Percentiles rank a stretch among this genome's conserved stretches.
phyloP scores from a whole-genome alignment of 768 basidiomycete genomes.

The Mycena rosella region DNA sequence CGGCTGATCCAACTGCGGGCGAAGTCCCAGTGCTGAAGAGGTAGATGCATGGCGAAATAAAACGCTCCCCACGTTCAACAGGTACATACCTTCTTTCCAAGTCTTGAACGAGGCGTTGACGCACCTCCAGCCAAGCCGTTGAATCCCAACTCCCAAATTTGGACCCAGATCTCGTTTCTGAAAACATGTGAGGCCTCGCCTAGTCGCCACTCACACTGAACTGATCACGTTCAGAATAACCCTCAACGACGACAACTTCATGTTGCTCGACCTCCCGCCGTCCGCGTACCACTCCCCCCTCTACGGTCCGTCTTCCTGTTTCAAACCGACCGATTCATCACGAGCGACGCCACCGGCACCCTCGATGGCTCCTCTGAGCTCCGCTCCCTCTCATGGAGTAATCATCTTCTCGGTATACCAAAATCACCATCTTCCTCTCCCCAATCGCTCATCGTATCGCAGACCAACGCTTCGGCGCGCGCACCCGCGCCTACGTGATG shows the following conservation, averaged over 20 bases:
- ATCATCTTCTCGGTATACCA: conserved; percentile 52
- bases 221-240: conserved; percentile 33
- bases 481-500: conserved; percentile 52
- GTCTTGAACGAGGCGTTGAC: neutral
- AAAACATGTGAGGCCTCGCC: conserved; percentile 37
- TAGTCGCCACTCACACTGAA: too few species aligned
- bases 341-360: conserved; percentile 35
- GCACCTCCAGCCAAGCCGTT: conserved; percentile 45
- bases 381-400: conserved; percentile 50
- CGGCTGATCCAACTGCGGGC: conserved; percentile 18
- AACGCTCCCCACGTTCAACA: conserved; percentile 46
- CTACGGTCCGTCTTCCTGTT: conserved; percentile 54
- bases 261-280: conserved; percentile 44
- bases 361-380: conserved; percentile 47
- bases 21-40: neutral
- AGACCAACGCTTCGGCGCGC: conserved; percentile 51
- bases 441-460: conserved; percentile 1
- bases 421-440: too few species aligned
- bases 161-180: conserved; percentile 43
- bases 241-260: conserved; percentile 58
- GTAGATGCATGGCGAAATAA: conserved; percentile 27
- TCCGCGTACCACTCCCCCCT: conserved; percentile 48
- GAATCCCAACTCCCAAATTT: conserved; percentile 50
- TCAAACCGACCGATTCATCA: conserved; percentile 46
- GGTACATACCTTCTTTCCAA: conserved; percentile 36